A percentile compares a stretch with the other conserved stretches of the same genome.
These are phyloP conservation scores for Cercophora scortea DNA, from an alignment of 495 filamentous ascomycete genomes.

Conservation along the genomic window DNA sequence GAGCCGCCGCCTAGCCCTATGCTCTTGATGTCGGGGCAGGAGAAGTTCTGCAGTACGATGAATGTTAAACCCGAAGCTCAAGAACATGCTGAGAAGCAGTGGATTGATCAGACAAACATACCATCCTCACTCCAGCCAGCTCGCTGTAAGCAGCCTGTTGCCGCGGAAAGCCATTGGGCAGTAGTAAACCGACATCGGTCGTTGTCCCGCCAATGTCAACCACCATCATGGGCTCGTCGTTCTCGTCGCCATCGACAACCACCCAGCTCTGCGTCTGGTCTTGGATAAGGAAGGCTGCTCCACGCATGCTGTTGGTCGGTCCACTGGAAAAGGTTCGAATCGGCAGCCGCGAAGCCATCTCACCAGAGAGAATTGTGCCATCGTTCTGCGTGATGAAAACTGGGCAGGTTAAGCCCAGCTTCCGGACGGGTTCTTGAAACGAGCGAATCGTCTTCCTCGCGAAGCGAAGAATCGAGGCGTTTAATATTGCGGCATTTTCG, in stretches of 20 bases:
- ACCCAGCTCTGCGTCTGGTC: slow-evolving; percentile 11
- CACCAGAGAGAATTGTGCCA: slow-evolving; percentile 42
- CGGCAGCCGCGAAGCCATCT: slow-evolving; percentile 40
- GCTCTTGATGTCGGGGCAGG: slow-evolving; percentile 39
- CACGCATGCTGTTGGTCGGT: slow-evolving; percentile 50
- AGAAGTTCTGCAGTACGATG: slow-evolving; percentile 26
- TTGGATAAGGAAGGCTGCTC: slow-evolving; percentile 41
- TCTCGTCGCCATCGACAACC: background rate
- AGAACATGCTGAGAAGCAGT: background rate
- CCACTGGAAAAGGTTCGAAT: slow-evolving; percentile 48
- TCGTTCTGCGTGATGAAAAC: slow-evolving; percentile 52
- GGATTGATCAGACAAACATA: background rate
- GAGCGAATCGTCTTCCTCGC: slow-evolving; percentile 41
- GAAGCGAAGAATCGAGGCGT: slow-evolving; percentile 44
- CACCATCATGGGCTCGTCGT: slow-evolving; percentile 30
- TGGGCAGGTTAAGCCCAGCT: slow-evolving; percentile 39
- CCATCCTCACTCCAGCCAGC: slow-evolving; percentile 36
- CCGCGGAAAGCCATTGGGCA: slow-evolving; percentile 37
- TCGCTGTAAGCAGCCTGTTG: slow-evolving; percentile 35
- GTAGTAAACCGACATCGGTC: slow-evolving; percentile 34
- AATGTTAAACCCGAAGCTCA: background rate
- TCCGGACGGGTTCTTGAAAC: slow-evolving; percentile 38
- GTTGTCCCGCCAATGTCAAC: slow-evolving; percentile 47
- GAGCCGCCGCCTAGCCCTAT: slow-evolving; percentile 49
- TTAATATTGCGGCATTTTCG: slow-evolving; percentile 50